Conservation (phyloP, 2,329 filamentous ascomycete species). For the Sporothrix luriei region DNA sequence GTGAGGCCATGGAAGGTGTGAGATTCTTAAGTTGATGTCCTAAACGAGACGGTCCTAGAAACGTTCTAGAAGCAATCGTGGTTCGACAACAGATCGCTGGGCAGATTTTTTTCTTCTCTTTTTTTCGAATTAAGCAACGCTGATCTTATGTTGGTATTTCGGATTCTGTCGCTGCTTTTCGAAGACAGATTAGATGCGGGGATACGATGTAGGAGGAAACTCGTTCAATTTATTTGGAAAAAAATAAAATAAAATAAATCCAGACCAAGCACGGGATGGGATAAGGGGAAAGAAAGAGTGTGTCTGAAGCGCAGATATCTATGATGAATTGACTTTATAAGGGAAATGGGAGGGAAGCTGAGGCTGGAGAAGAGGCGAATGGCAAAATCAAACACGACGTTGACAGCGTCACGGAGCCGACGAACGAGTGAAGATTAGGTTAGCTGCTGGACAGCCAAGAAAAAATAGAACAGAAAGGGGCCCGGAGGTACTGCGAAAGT, state of each 20-base stretch:
- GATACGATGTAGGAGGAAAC: not conserved
- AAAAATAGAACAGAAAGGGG: not conserved
- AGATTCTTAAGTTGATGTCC: not conserved
- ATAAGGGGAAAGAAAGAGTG: not conserved
- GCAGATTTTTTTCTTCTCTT: not conserved
- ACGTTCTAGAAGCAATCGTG: not conserved
- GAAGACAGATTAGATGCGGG: not conserved
- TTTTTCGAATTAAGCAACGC: not conserved
- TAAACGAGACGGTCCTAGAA: not conserved
- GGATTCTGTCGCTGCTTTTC: not conserved
- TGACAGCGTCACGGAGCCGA: not conserved
- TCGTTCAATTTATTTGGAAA: not conserved
- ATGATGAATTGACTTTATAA: not conserved
- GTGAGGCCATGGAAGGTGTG: slow-evolving; percentile 15
- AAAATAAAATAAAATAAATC: not conserved
- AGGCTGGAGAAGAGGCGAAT: not conserved
- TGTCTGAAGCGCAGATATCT: not conserved
- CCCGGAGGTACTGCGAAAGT: slow-evolving; percentile 2
- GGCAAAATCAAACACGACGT: not conserved
- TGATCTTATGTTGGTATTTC: not conserved
- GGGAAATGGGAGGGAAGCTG: not conserved
- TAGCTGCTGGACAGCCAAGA: not conserved
- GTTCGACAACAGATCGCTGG: slow-evolving; percentile 1
- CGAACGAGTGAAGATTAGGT: not conserved
- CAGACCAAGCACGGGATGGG: too few relatives aligned